Evolutionary conservation across 164 flowering plant species (phyloP).

Genomic region (Aristolochia fimbriata): DNA sequence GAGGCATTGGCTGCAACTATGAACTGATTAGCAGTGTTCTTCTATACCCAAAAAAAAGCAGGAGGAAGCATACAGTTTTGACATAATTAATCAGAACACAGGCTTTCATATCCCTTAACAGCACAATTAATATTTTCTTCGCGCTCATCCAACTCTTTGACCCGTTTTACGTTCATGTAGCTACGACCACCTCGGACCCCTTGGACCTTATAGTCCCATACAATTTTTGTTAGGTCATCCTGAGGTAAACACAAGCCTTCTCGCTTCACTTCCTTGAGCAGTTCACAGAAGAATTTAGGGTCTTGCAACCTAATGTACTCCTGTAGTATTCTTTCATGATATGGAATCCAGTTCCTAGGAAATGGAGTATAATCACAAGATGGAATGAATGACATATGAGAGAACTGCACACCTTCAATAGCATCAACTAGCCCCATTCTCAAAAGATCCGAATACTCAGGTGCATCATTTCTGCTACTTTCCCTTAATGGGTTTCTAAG

Average conservation of each 20-base stretch:
- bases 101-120: not conserved
- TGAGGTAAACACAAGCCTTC: conserved; percentile 64
- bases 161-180: conserved; percentile 11
- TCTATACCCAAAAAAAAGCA: too few species aligned
- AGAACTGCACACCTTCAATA: conserved; percentile 82
- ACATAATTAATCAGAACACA: too few species aligned
- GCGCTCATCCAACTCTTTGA: conserved; percentile 1
- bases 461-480: conserved; percentile 51
- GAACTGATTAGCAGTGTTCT: too few species aligned
- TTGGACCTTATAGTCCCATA: conserved; percentile 71
- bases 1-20: too few species aligned
- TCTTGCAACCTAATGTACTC: conserved; percentile 77
- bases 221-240: conserved; percentile 59
- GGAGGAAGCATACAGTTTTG: too few species aligned
- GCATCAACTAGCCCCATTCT: conserved; percentile 91
- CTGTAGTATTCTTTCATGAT: conserved; percentile 61
- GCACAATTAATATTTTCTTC: not conserved
- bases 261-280: conserved; percentile 53
- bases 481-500: conserved; percentile 75
- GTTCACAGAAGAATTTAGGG: conserved; percentile 63
- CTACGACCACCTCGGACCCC: conserved; percentile 37
- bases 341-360: conserved; percentile 81
- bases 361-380: conserved; percentile 93
- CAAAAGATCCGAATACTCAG: conserved; percentile 87
- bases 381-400: conserved; percentile 83